A percentile compares a stretch with the other conserved stretches of the same genome.
Evolutionary conservation across 1,284 basidiomycete species (phyloP).

Genomic region (Ganoderma lingzhi): DNA sequence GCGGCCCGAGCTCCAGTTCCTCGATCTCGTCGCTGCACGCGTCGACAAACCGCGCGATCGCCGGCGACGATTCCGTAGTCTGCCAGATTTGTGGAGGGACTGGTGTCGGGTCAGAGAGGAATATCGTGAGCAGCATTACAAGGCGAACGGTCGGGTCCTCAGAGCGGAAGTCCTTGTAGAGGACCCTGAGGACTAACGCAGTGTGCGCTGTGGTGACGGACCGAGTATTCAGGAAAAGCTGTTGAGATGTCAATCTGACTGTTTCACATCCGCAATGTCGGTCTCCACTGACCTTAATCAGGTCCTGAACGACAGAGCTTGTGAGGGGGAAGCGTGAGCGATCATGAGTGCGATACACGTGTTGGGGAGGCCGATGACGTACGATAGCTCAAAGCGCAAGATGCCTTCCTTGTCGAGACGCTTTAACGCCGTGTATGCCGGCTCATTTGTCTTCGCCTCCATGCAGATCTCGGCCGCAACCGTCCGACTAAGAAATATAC

Average conservation of each 20-base stretch:
- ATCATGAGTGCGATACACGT: conserved; percentile 15
- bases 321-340: conserved; percentile 12
- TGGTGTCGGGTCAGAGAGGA: conserved; percentile 51
- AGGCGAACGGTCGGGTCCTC: conserved; percentile 65
- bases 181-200: conserved; percentile 60
- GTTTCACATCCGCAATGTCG: background rate
- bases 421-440: conserved; percentile 72
- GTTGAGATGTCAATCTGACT: conserved; percentile 6
- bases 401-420: conserved; percentile 65
- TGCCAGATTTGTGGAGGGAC: conserved; percentile 44
- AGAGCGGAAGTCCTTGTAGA: conserved; percentile 71
- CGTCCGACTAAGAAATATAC: conserved; percentile 81
- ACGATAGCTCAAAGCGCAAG: conserved; percentile 66
- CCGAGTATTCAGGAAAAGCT: conserved; percentile 75
- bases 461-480: conserved; percentile 82
- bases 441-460: conserved; percentile 74
- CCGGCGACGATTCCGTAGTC: conserved; percentile 14
- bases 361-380: conserved; percentile 36
- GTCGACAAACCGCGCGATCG: conserved; percentile 40
- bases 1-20: conserved; percentile 57
- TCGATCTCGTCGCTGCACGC: conserved; percentile 53
- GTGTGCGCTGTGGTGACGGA: conserved; percentile 62
- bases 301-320: conserved; percentile 63
- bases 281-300: conserved; percentile 60
- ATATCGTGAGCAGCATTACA: conserved; percentile 71